Percentiles rank a stretch among this genome's conserved stretches.
These are phyloP conservation scores for Candolleomyces aberdarensis DNA, from an alignment of 768 basidiomycete species.

Conservation along the genomic window DNA sequence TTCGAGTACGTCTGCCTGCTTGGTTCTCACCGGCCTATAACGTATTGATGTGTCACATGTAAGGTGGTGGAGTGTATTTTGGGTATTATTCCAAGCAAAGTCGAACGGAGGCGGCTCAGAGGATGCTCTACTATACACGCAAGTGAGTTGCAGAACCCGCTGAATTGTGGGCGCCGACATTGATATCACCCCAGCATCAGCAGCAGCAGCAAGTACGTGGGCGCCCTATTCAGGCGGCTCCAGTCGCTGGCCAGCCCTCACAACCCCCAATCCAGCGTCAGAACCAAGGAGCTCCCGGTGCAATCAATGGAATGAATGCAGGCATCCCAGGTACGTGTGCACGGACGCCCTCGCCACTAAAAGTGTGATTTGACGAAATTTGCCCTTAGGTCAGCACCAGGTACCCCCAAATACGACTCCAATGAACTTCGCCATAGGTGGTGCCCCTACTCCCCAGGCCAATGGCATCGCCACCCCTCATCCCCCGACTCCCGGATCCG, in stretches of 20 bases:
- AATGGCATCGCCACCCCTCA: conserved; percentile 7
- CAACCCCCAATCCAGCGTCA: conserved; percentile 9
- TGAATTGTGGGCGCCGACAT: background rate
- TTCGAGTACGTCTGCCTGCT: conserved; percentile 55
- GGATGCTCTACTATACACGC: conserved; percentile 68
- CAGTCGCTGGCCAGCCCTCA: background rate
- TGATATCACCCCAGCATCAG: conserved; percentile 17
- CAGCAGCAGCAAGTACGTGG: conserved; percentile 14
- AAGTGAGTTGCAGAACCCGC: conserved; percentile 42
- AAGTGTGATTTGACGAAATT: background rate
- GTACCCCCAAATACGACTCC: conserved; percentile 4
- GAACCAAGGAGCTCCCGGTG: conserved; percentile 10
- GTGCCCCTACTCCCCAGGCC: conserved; percentile 9
- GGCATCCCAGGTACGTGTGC: conserved; percentile 3
- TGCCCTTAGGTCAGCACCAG: background rate
- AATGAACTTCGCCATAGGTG: conserved; percentile 8
- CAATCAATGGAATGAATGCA: conserved; percentile 15
- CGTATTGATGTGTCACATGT: conserved; percentile 7
- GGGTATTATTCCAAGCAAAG: conserved; percentile 82
- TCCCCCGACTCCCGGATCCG: conserved; percentile 8
- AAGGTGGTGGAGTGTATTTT: conserved; percentile 91
- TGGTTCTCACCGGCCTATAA: conserved; percentile 1
- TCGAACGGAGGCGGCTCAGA: conserved; percentile 64
- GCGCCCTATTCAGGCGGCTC: background rate
- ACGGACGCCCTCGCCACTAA: background rate